Evolutionary conservation across 2,329 filamentous ascomycete species (phyloP).

Genomic region (Fulvia fulva): DNA sequence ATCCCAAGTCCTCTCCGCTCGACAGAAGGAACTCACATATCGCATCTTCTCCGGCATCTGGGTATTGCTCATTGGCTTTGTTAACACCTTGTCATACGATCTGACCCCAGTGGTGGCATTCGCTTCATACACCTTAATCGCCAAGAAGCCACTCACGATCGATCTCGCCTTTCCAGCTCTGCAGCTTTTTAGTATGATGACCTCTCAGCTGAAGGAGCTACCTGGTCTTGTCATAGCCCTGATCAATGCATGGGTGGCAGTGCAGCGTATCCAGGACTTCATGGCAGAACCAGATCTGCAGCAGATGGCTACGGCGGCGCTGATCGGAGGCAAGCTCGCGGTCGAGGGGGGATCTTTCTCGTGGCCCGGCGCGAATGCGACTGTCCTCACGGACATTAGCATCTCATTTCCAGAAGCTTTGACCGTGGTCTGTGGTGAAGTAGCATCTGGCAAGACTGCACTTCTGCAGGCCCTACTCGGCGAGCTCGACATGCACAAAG

Average conservation of each 20-base stretch:
- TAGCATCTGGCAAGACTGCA: slow-evolving; percentile 61
- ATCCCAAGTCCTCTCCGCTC: slow-evolving; percentile 61
- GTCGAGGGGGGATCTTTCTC: slow-evolving; percentile 68
- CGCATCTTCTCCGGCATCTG: slow-evolving; percentile 62
- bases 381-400: slow-evolving; percentile 53
- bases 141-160: slow-evolving; percentile 64
- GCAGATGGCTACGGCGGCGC: slow-evolving; percentile 35
- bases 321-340: slow-evolving; percentile 36
- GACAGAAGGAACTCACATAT: slow-evolving; percentile 63
- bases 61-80: slow-evolving; percentile 59
- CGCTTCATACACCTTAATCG: slow-evolving; percentile 71
- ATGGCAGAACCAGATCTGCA: slow-evolving; percentile 78
- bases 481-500: slow-evolving; percentile 53
- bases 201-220: slow-evolving; percentile 67
- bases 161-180: slow-evolving; percentile 85
- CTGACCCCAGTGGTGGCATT: slow-evolving; percentile 78
- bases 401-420: slow-evolving; percentile 54
- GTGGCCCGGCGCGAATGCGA: slow-evolving; percentile 66
- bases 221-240: slow-evolving; percentile 71
- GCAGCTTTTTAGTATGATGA: slow-evolving; percentile 73
- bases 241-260: slow-evolving; percentile 77
- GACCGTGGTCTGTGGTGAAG: slow-evolving; percentile 60
- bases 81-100: slow-evolving; percentile 68
- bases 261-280: slow-evolving; percentile 77
- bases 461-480: slow-evolving; percentile 57